Evolutionary conservation across 345 rosid genomes (phyloP).

Genomic region (Eucalyptus regnans): DNA sequence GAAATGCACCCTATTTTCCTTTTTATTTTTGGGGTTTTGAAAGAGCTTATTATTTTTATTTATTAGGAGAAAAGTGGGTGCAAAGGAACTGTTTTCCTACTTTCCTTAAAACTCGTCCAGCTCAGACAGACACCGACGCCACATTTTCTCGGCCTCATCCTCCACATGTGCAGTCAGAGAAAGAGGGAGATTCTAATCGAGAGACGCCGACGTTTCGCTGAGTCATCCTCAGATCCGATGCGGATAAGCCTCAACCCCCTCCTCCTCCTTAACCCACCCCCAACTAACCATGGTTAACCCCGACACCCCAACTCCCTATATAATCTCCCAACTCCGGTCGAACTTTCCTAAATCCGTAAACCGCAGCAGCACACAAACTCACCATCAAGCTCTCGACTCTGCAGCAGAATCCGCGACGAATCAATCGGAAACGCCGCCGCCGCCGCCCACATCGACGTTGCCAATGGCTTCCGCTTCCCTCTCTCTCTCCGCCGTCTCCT

Average conservation of each 20-base stretch:
- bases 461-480: slow-evolving; percentile 11
- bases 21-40: background rate
- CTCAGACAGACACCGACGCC: background rate
- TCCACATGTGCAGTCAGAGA: background rate
- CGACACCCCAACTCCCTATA: background rate
- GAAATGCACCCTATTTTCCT: background rate
- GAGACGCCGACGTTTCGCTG: background rate
- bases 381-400: background rate
- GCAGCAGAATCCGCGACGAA: background rate
- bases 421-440: background rate
- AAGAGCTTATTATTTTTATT: background rate
- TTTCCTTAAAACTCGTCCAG: background rate
- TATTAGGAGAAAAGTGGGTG: background rate
- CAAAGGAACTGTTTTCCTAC: background rate
- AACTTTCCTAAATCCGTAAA: background rate
- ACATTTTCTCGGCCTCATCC: background rate
- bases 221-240: background rate
- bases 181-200: background rate
- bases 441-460: background rate
- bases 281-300: background rate
- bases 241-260: background rate
- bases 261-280: background rate
- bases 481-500: background rate
- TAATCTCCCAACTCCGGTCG: background rate
- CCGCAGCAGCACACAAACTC: background rate